Conservation (phyloP, 129 eudicot genomes). For the Pittosporum tobira region DNA sequence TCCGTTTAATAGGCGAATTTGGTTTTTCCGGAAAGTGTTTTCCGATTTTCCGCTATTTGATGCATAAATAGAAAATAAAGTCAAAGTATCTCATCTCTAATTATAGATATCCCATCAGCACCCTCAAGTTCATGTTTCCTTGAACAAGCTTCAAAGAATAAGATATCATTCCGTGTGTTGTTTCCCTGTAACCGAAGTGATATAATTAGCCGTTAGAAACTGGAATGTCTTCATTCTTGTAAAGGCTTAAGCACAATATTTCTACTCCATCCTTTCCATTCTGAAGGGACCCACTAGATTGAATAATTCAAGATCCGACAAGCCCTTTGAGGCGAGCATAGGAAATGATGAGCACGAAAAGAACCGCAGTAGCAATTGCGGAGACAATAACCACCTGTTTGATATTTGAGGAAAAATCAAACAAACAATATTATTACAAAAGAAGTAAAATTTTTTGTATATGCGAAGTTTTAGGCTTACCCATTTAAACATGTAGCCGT, state of each 20-base stretch:
- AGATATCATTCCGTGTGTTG: not conserved
- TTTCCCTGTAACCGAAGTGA: not conserved
- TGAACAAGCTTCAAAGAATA: not conserved
- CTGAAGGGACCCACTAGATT: not conserved
- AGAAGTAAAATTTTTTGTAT: not conserved
- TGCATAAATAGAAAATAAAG: too few species aligned
- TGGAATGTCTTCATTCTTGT: not conserved
- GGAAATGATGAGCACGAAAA: conserved; percentile 45
- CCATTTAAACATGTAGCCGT: conserved; percentile 88
- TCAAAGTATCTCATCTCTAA: too few species aligned
- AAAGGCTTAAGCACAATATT: not conserved
- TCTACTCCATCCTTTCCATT: not conserved
- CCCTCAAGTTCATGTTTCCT: not conserved
- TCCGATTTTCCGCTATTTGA: too few species aligned
- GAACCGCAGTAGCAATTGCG: conserved; percentile 32
- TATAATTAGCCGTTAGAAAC: not conserved
- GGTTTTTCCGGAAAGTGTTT: too few species aligned
- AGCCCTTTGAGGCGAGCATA: conserved; percentile 90
- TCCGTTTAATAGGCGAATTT: too few species aligned
- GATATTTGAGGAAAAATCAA: not conserved
- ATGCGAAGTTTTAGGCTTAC: conserved; percentile 25
- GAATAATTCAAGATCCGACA: conserved; percentile 54
- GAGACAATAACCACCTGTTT: conserved; percentile 60
- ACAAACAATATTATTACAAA: not conserved
- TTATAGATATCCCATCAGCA: not conserved